Conservation (phyloP, 805 yeast species). For the Yarrowia deformans region DNA sequence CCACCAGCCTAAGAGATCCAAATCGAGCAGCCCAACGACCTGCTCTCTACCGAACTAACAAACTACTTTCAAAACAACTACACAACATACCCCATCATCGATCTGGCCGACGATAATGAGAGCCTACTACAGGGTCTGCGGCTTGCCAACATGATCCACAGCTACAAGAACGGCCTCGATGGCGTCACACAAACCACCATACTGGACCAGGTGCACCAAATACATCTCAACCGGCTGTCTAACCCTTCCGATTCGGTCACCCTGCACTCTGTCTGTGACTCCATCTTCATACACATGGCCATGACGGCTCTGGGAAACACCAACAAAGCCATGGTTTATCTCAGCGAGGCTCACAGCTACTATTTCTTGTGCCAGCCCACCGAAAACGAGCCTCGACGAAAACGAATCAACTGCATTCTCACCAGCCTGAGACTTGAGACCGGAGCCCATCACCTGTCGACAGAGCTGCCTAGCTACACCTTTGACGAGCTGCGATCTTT, state of each 20-base stretch:
- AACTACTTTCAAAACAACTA: conserved; percentile 12
- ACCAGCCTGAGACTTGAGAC: conserved; percentile 13
- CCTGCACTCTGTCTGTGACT: conserved; percentile 15
- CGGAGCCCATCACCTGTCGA: conserved; percentile 6
- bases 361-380: neutral
- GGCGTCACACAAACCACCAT: neutral
- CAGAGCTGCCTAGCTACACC: conserved; percentile 9
- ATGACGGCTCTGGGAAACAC: conserved; percentile 9
- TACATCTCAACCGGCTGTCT: conserved; percentile 18
- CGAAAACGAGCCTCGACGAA: neutral
- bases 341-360: conserved; percentile 26
- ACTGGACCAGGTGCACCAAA: conserved; percentile 9
- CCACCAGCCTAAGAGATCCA: neutral
- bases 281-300: conserved; percentile 25
- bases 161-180: conserved; percentile 2
- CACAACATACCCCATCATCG: conserved; percentile 19
- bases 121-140: neutral
- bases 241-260: conserved; percentile 8
- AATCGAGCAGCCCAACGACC: neutral
- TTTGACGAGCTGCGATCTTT: conserved; percentile 7
- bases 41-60: neutral
- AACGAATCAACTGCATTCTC: conserved; percentile 25
- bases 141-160: conserved; percentile 15
- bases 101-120: conserved; percentile 13
- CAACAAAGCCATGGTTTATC: conserved; percentile 12